Evolutionary conservation across 2,329 filamentous ascomycete genomes (phyloP), one percentile per base, ranked within the genome.

Genomic region (Verticillium zaregamsianum): DNA sequence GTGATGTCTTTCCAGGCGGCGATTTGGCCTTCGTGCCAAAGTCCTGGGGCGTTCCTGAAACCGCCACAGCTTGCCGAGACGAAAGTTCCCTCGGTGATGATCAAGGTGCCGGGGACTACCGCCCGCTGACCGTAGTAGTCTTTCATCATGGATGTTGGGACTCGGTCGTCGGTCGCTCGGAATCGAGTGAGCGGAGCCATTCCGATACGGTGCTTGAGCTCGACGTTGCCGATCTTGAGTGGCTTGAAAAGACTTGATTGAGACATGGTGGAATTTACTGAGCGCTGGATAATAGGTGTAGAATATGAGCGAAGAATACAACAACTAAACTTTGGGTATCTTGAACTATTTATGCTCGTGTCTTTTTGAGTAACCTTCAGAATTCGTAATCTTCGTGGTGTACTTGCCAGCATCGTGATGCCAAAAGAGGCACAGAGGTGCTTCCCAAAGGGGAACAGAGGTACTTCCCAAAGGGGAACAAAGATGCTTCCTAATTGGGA

Each of bases 11-110:
- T 55, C 69, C 70, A 72, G 3, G 66, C 68, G 1, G 65, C 66
- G 9, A 65, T 61, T 14, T 58, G 57, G 0, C 68, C 71, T 40
- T 76, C 71, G 9, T 66, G 63, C n/a, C 57, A 58, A 12, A 58
- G 40, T 25, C 57, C 57, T n/a, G 57, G 57, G 37, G 35, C 57
- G 15, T 58, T 58, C 20, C 14, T 9, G 28, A 70, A 70, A 0
- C 75, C 76, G 4, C 71, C 73, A 0, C 69, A 69, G 9, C 67
- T 59, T 14, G 69, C 71, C 3, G 72, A 77, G 33, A 67, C 62
- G 71, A 80, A 70, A 77, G 83, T 73, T 70, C 78, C 79, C 61
- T 82, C 78, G 0, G 73, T 68, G 14, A 82, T 70, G 25, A 82
- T 68, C 3, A 82, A 69, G 0, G 72, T 75, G 0, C 80, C 80